Percentiles rank a stretch among this genome's conserved stretches.
These are phyloP conservation scores for Chaetothyriales sp. DNA, from an alignment of 2,329 filamentous ascomycete species.

Conservation along the genomic window DNA sequence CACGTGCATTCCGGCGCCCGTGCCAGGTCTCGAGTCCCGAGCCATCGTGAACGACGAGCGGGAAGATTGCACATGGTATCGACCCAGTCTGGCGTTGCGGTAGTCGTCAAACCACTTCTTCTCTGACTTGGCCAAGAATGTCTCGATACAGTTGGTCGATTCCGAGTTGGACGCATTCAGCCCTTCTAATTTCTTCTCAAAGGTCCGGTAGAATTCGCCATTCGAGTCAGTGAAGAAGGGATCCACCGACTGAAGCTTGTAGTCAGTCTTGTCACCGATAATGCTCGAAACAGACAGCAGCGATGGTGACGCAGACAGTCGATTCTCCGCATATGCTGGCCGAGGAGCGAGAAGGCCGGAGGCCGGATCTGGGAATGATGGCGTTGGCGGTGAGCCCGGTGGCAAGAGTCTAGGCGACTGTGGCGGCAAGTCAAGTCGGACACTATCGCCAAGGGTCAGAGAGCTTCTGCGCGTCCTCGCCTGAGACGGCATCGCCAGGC, in stretches of 20 bases:
- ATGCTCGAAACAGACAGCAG: constrained; percentile 43
- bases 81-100: constrained; percentile 45
- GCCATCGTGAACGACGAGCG: constrained; percentile 19
- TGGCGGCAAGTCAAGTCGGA: constrained; percentile 2
- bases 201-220: constrained; percentile 46
- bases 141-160: constrained; percentile 45
- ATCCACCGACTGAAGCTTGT: constrained; percentile 51
- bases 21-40: constrained; percentile 23
- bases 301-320: constrained; percentile 22
- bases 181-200: constrained; percentile 43
- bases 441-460: not conserved
- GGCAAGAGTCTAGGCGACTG: not conserved
- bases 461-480: constrained; percentile 10
- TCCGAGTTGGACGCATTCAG: constrained; percentile 42
- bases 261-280: constrained; percentile 48
- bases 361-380: constrained; percentile 22
- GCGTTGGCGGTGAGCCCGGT: constrained; percentile 19
- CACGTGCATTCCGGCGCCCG: constrained; percentile 7
- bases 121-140: constrained; percentile 51
- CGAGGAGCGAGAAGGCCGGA: constrained; percentile 20
- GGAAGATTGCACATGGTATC: constrained; percentile 29
- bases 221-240: constrained; percentile 54
- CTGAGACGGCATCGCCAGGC: constrained; percentile 7
- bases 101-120: constrained; percentile 53
- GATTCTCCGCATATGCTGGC: constrained; percentile 6